phyloP scores from a whole-genome alignment of 805 yeast species.

The Kodamaea kakaduensis region DNA sequence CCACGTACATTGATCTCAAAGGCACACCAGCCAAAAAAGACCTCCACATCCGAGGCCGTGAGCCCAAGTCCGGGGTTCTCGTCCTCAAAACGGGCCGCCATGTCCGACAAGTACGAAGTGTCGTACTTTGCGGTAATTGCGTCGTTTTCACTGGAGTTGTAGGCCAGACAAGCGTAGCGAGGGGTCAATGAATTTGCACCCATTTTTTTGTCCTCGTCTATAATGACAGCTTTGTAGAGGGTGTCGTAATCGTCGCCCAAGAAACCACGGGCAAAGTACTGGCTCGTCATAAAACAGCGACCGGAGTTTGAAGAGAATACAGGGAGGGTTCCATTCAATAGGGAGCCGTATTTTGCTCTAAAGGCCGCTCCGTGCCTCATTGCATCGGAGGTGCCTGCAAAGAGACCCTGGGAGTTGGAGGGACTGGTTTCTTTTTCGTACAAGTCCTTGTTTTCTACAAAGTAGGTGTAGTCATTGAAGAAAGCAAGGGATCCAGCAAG shows the following conservation, averaged over 20 bases:
- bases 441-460: constrained; percentile 31
- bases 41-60: constrained; percentile 10
- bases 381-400: constrained; percentile 50
- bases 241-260: constrained; percentile 41
- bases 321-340: constrained; percentile 42
- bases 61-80: constrained; percentile 14
- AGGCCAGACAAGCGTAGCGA: constrained; percentile 35
- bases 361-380: constrained; percentile 46
- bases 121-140: constrained; percentile 16
- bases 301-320: constrained; percentile 54
- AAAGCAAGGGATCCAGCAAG: constrained; percentile 51
- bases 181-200: constrained; percentile 65
- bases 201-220: constrained; percentile 43
- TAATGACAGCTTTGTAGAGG: constrained; percentile 31
- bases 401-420: constrained; percentile 41
- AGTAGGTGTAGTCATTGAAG: constrained; percentile 51
- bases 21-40: constrained; percentile 14
- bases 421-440: constrained; percentile 51
- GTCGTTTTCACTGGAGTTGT: constrained; percentile 15
- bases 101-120: constrained; percentile 17
- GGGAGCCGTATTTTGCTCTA: constrained; percentile 45
- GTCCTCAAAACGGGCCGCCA: constrained; percentile 16
- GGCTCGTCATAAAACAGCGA: constrained; percentile 54
- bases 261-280: constrained; percentile 58
- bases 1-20: constrained; percentile 15